Base-by-base conservation (phyloP, 495 filamentous ascomycete genomes). In the Hypomontagnella submonticulosa region DNA sequence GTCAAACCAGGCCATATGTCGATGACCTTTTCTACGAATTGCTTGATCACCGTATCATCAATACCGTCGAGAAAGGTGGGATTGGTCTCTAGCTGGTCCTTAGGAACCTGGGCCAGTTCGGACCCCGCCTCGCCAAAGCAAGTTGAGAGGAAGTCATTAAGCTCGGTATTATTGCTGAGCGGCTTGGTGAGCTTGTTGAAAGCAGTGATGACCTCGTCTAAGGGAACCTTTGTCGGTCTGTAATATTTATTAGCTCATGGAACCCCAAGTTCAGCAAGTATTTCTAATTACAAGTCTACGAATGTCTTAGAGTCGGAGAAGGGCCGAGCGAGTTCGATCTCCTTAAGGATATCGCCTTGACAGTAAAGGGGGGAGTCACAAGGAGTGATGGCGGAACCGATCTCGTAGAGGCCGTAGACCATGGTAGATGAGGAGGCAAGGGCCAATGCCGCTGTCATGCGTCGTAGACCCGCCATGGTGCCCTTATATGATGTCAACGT, bases 221-320 rank as follows among this genome's bases (percentile, higher is more conserved):
- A 38, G 11, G 81, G 79, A 36, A 65, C 74, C 51, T 66, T 77
- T 9, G 81, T 82, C 2, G 81, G 81, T 72, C 81, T 83, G 47
- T 37, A 32, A 7, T 10, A 6, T 13, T 38, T n/a, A 33, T 70
- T 58, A 66, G 61, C 55, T 13, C 16, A 43, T 19, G 12, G 12
- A 13, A 40, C 41, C 2, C 32, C 2, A 23, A 33, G 11, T 0
- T 0, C 3, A 4, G 36, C 15, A 4, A 23, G 37, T 10, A 18
- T 42, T n/a, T 3, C 47, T 9, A 72, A 71, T 75, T 76, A 82
- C 81, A 83, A 74, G 68, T 83, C 81, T 44, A 83, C 81, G 48
- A 81, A 83, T 19, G 79, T 82, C 73, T 83, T 83, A 46, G 79
- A 81, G 70, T 83, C 81, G 11, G 73, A 65, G 57, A 83, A 83